Conservation (phyloP, 2,329 filamentous ascomycete genomes). For the Aspergillus sp. region DNA sequence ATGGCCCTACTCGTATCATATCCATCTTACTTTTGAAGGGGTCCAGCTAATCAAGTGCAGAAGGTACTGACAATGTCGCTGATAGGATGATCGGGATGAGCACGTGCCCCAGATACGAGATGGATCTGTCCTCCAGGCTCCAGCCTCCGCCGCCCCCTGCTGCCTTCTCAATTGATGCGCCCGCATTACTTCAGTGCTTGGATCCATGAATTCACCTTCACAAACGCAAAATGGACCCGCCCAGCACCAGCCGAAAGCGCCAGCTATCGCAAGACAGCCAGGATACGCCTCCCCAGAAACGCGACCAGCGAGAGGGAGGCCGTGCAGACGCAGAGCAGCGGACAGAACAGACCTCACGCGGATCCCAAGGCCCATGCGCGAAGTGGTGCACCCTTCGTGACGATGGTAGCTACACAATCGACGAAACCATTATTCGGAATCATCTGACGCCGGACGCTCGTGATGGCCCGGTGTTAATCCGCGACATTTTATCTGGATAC, state of each 20-base stretch:
- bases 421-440: not conserved
- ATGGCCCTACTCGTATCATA: no score
- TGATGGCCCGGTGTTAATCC: not conserved
- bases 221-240: not conserved
- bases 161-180: no score
- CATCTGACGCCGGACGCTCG: not conserved
- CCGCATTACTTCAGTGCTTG: no score
- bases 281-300: not conserved
- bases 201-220: no score
- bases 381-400: not conserved
- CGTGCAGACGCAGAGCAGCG: no score
- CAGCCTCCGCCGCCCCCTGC: no score
- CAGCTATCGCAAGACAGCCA: not conserved
- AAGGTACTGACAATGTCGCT: no score
- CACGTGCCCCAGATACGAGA: no score
- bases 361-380: not conserved
- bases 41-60: no score
- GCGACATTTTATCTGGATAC: not conserved
- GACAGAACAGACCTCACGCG: not conserved
- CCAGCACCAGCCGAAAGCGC: not conserved
- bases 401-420: not conserved
- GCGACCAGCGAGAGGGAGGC: not conserved
- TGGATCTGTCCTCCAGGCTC: no score
- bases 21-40: no score
- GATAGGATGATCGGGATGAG: no score